Evolutionary conservation across 768 basidiomycete genomes (phyloP), one percentile per base, ranked within the genome.

Genomic region (Kwoniella dendrophila): DNA sequence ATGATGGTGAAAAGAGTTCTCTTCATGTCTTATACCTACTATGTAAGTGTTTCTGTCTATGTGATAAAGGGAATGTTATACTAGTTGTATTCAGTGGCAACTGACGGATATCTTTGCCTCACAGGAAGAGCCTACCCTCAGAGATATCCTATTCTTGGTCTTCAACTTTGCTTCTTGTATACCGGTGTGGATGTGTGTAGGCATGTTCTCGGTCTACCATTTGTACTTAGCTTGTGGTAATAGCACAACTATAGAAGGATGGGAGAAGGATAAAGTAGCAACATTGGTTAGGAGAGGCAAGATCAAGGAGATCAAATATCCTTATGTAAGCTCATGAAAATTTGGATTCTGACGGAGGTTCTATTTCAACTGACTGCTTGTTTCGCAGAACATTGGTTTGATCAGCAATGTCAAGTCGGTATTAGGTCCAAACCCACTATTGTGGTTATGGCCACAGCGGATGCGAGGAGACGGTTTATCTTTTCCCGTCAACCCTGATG

Each of bases 261-360:
- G 91, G 90, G 96, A 99, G 79, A 98, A 98, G 80, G 93, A 98
- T 73, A 94, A 89, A 79, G 92, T 86, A 1, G 88, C 92, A 4
- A 89, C 86, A 0, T 83, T 99, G 69, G 86, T 90, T 52, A 85
- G 89, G 20, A 82, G 88, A 59, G 95, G 94, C 4, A 90, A 89
- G 78, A 88, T 97, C 59, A 85, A 83, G 52, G 89, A 92, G 80
- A 89, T 94, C 70, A 92, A 89, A 78, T 98, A 93, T 75, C 96
- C 95, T 56, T 98, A 97, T 78, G 92, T 90, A 78, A 67, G 87
- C 76, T 36, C n/a, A n/a, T n/a, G n/a, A n/a, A n/a, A n/a, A n/a
- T n/a, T n/a, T n/a, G n/a, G n/a, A n/a, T n/a, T n/a, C n/a, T n/a
- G n/a, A n/a, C n/a, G n/a, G n/a, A n/a, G n/a, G n/a, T n/a, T n/a